These are phyloP conservation scores for Evernia prunastri DNA, from an alignment of 495 filamentous ascomycete species.

Conservation along the genomic window DNA sequence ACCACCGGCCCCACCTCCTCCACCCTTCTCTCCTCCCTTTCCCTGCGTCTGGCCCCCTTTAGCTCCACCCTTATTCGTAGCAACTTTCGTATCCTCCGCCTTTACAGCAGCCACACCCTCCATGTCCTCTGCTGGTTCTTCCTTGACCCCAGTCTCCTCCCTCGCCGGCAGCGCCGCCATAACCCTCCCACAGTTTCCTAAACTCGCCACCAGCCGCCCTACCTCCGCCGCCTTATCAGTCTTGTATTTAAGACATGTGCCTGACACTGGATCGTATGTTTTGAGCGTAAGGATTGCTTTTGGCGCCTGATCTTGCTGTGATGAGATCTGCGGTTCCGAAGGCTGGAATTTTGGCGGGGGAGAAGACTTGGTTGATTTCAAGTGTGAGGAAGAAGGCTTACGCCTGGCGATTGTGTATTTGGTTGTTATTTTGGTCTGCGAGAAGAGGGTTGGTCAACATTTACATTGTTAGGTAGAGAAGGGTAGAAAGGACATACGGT, in stretches of 20 bases:
- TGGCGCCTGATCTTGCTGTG: slow-evolving; percentile 30
- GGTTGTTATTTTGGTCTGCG: slow-evolving; percentile 73
- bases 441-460: slow-evolving; percentile 11
- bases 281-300: slow-evolving; percentile 73
- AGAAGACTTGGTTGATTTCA: slow-evolving; percentile 19
- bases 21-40: slow-evolving; percentile 16
- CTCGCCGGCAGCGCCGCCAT: slow-evolving; percentile 26
- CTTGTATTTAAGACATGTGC: slow-evolving; percentile 79
- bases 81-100: slow-evolving; percentile 12
- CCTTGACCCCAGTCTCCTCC: slow-evolving; percentile 10
- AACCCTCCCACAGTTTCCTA: slow-evolving; percentile 44
- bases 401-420: slow-evolving; percentile 63
- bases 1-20: slow-evolving; percentile 21
- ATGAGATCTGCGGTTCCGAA: slow-evolving; percentile 23
- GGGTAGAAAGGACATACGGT: slow-evolving; percentile 43
- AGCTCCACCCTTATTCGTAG: neutral
- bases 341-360: slow-evolving; percentile 18
- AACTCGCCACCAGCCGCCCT: slow-evolving; percentile 62
- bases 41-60: slow-evolving; percentile 16
- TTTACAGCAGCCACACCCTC: slow-evolving; percentile 11
- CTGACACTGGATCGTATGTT: slow-evolving; percentile 79
- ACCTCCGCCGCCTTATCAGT: slow-evolving; percentile 92
- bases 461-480: slow-evolving; percentile 9
- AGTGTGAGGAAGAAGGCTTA: slow-evolving; percentile 29
- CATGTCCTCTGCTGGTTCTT: neutral